Evolutionary conservation across 306 rosid species (phyloP), one percentile per base, ranked within the genome.

Genomic region (Quercus agrifolia): DNA sequence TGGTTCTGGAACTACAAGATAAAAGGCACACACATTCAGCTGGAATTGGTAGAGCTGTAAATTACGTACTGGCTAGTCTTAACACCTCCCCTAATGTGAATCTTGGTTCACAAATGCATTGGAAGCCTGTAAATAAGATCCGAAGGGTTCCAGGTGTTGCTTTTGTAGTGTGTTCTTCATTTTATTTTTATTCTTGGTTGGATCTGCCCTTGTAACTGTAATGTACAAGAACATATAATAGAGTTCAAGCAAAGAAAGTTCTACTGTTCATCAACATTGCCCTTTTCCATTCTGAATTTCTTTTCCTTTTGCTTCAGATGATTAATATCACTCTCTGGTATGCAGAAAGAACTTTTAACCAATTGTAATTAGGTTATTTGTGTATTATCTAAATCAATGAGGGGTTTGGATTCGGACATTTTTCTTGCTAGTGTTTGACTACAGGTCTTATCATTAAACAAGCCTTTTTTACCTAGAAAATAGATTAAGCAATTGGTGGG

Each of bases 1-100:
- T 95, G 99, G 99, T 84, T 35, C 77, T 91, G 98, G 99, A 77
- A 89, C 77, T 95, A 93, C 92, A 87, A 83, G 87, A 79, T 84
- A 79, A 81, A 83, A 70, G 97, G 88, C 72, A 72, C 88, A 33
- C 91, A 89, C 86, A 85, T 95, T 85, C 83, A 82, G 41, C 87
- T 93, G 78, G 90, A 90, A 79, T 77, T 91, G 56, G 87, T 82
- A 74, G 93, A 92, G 84, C 73, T 80, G 31, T 89, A 92, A 80
- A 72, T 44, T 35, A 57, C 79, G 83, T 30, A 72, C 77, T 12
- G 35, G 59, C 74, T 66, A 20, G 27, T 12, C 30, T 52, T 44
- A 82, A 70, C 66, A 31, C 13, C 81, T 76, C 77, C 51, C 83
- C 89, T 44, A 77, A 72, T 81, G 97, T 95, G 99, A 93, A 95